Base-by-base conservation (phyloP, 2,329 filamentous ascomycete species). In the Sordariomycetes sp. region DNA sequence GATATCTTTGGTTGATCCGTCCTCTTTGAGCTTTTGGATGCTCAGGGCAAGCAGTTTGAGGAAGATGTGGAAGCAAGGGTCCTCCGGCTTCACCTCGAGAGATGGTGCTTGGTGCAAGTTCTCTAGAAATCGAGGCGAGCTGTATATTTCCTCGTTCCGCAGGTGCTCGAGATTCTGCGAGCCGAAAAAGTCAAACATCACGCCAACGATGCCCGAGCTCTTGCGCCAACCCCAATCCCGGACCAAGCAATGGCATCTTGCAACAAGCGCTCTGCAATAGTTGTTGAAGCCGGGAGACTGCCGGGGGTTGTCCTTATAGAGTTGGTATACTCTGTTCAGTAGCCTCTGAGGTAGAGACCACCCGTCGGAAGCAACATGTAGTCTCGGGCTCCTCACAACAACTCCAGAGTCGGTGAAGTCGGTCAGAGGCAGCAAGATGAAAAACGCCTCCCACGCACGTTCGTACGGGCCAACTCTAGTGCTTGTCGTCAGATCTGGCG, bases 161-260 rank as follows among this genome's bases (percentile, higher is more conserved):
- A 83, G 49, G 49, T 82, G 72, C 3, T 68, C 66, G 9, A 82
- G 63, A 30, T 72, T 66, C 41, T 76, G 72, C 3, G 69, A 68
- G 8, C 75, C 76, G 43, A 82, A 82, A 46, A 81, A 82, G 51
- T 82, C 77, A 41, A 82, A 82, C 3, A 82, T 68, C 2, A 68
- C 61, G 2, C 76, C 74, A 21, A 81, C 58, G 11, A 81, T 63
- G 9, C 64, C 58, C 30, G 68, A 70, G 43, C 69, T 73, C 39
- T 62, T 72, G 24, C 61, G 61, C 79, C 79, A 82, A 4, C 74
- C 74, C 79, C 79, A 83, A 50, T 76, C 69, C 37, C 69, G 60
- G 30, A 80, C 70, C 8, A 82, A 63, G 46, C 72, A 71, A 46
- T 81, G 69, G 40, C 78, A 82, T 20, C 79, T 70, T 14, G 64